Conservation (phyloP, 202 grass and related monocot genomes). For the Digitaria exilis region DNA sequence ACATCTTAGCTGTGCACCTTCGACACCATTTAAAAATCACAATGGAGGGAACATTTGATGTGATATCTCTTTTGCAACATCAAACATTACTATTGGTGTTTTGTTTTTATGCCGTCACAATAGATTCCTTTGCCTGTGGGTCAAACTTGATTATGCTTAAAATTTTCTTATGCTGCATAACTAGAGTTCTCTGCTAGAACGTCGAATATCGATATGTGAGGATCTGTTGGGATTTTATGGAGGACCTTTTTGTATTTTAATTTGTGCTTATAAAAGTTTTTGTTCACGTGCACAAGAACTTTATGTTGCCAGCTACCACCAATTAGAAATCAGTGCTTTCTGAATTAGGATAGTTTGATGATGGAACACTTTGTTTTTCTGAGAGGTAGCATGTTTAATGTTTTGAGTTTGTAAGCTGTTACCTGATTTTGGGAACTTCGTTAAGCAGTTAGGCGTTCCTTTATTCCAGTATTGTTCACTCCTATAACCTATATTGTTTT, state of each 20-base stretch:
- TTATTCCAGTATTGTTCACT: neutral
- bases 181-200: conserved; percentile 11
- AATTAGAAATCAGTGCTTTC: neutral
- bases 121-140: neutral
- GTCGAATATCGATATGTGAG: neutral
- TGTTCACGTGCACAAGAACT: neutral
- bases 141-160: neutral
- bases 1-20: neutral
- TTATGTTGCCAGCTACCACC: neutral
- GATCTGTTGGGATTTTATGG: neutral
- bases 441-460: neutral
- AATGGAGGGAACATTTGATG: neutral
- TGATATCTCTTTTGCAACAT: neutral
- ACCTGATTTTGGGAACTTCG: conserved; percentile 2
- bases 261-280: neutral
- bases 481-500: conserved; percentile 20
- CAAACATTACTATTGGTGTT: conserved; percentile 4
- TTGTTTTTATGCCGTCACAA: neutral
- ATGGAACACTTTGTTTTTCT: neutral
- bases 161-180: neutral
- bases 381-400: neutral
- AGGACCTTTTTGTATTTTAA: neutral
- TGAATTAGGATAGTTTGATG: neutral
- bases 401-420: neutral
- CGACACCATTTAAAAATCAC: neutral